Percentiles rank a stretch among this genome's conserved stretches.
Conservation (phyloP, 768 basidiomycete genomes). For the Sporobolomyces phaffii region DNA sequence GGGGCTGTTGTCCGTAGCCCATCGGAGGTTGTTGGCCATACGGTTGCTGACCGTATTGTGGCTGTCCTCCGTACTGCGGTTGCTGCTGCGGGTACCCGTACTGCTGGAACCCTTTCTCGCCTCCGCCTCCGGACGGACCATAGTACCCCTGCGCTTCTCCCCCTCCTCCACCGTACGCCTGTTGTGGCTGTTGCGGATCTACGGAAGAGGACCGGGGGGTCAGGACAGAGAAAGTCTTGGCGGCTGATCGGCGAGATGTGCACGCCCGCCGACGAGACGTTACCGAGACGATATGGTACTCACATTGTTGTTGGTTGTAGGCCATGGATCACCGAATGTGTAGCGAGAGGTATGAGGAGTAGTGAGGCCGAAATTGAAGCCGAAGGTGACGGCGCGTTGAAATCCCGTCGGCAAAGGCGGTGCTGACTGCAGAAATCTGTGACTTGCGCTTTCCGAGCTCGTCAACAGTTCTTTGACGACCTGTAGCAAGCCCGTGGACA, state of each 20-base stretch:
- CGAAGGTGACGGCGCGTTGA: no score
- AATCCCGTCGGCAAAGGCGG: no score
- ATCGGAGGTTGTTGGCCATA: conserved; percentile 4
- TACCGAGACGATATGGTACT: no score
- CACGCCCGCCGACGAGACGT: no score
- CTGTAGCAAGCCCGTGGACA: no score
- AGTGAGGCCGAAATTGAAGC: no score
- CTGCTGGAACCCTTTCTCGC: conserved; percentile 18
- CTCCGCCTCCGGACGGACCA: background rate
- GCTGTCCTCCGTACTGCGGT: background rate
- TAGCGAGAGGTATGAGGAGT: no score
- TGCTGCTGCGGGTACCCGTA: conserved; percentile 5
- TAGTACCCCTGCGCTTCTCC: conserved; percentile 2
- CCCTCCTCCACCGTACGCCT: conserved; percentile 5
- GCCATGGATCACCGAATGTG: no score
- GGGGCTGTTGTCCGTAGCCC: conserved; percentile 5
- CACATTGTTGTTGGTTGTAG: no score
- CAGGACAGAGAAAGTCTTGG: background rate
- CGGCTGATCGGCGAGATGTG: background rate
- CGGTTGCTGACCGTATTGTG: conserved; percentile 1
- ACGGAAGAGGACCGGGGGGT: background rate
- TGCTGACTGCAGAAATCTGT: no score
- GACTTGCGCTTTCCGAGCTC: no score
- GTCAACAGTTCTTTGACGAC: no score
- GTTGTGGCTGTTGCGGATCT: conserved; percentile 29